Conservation (phyloP, 345 rosid species). For the Tarenaya hassleriana region DNA sequence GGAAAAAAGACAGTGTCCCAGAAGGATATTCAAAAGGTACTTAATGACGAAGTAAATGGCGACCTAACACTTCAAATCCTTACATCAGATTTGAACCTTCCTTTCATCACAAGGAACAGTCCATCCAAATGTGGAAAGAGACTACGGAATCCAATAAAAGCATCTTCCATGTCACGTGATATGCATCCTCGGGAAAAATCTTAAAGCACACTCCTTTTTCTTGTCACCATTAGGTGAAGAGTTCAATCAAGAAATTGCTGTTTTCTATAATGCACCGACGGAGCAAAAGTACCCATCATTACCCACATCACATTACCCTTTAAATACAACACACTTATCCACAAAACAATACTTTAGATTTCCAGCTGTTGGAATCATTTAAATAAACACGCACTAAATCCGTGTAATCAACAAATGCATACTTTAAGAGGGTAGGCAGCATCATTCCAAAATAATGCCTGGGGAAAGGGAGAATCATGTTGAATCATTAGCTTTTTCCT, state of each 20-base stretch:
- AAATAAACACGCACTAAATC: conserved; percentile 16
- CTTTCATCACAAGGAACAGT: conserved; percentile 29
- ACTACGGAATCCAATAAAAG: conserved; percentile 27
- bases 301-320: conserved; percentile 17
- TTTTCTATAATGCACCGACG: conserved; percentile 20
- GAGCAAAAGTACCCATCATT: conserved; percentile 19
- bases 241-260: conserved; percentile 30
- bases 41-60: conserved; percentile 18
- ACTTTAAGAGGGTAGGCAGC: conserved; percentile 24
- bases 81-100: conserved; percentile 12
- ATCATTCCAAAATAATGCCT: conserved; percentile 36
- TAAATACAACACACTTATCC: background rate
- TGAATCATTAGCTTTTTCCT: no score
- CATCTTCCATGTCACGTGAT: conserved; percentile 32
- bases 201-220: conserved; percentile 24
- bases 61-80: conserved; percentile 16
- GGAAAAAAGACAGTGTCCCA: background rate
- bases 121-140: conserved; percentile 17
- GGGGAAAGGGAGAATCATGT: background rate
- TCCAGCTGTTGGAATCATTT: conserved; percentile 19
- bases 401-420: conserved; percentile 18
- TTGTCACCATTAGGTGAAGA: conserved; percentile 24
- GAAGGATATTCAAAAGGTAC: conserved; percentile 8
- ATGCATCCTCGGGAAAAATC: conserved; percentile 19
- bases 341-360: conserved; percentile 9